Percentiles rank a stretch among this genome's conserved stretches.
Conservation (phyloP, 768 basidiomycete species). For the Leccinum longicurvipes region DNA sequence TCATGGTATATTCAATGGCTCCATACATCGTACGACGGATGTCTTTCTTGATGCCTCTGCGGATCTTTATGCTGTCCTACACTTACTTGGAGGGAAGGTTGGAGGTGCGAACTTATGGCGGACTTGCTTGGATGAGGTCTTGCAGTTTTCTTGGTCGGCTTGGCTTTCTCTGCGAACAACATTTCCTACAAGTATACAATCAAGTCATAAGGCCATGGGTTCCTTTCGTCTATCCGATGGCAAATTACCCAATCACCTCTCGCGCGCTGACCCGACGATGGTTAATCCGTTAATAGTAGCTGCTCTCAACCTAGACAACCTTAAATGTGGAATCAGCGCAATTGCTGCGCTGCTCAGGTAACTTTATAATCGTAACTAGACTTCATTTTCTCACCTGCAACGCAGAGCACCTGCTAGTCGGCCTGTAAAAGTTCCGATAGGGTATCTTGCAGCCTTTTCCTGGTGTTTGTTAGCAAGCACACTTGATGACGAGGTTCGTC, state of each 20-base stretch:
- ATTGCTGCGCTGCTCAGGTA: slow-evolving; percentile 58
- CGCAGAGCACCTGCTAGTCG: slow-evolving; percentile 53
- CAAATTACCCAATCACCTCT: slow-evolving; percentile 7
- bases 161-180: slow-evolving; percentile 59
- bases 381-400: not conserved
- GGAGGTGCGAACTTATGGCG: slow-evolving; percentile 71
- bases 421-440: slow-evolving; percentile 69
- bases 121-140: slow-evolving; percentile 67
- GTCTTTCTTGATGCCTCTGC: slow-evolving; percentile 45
- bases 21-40: slow-evolving; percentile 41
- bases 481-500: slow-evolving; percentile 39
- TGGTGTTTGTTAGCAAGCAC: slow-evolving; percentile 48
- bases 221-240: slow-evolving; percentile 7
- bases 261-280: slow-evolving; percentile 13
- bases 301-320: slow-evolving; percentile 58
- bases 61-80: slow-evolving; percentile 58
- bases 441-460: slow-evolving; percentile 52
- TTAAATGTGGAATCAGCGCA: slow-evolving; percentile 51
- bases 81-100: slow-evolving; percentile 76
- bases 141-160: slow-evolving; percentile 64
- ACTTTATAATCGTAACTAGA: not conserved
- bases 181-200: slow-evolving; percentile 42
- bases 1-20: slow-evolving; percentile 55
- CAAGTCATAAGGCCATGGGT: slow-evolving; percentile 5
- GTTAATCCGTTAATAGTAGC: slow-evolving; percentile 49